These are phyloP conservation scores for Beauveria sp. DNA, from an alignment of 2,329 filamentous ascomycete species.

Conservation along the genomic window DNA sequence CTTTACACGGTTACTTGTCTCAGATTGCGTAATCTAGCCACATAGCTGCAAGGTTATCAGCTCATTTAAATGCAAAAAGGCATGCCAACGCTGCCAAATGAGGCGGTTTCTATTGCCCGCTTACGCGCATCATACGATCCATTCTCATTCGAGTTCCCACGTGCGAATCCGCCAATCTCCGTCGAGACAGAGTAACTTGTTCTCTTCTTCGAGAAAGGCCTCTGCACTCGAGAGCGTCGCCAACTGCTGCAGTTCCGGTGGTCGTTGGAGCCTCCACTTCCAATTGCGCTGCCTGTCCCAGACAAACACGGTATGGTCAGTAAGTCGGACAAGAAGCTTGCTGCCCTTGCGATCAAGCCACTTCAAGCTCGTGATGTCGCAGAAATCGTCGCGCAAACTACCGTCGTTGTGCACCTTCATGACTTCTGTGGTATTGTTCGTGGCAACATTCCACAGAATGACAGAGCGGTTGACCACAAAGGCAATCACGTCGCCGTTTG, in stretches of 20 bases:
- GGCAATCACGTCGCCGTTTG: not conserved
- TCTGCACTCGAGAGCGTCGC: not conserved
- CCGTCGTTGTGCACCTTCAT: not conserved
- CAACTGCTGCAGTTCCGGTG: not conserved
- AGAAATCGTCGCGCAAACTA: not conserved
- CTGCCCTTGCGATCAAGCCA: constrained; percentile 2
- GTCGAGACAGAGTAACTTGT: not conserved
- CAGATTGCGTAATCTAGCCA: no score
- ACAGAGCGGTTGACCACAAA: not conserved
- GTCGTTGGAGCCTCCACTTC: constrained; percentile 1
- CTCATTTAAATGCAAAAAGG: no score
- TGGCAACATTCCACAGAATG: constrained; percentile 1
- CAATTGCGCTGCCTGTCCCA: constrained; percentile 1
- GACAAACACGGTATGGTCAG: not conserved
- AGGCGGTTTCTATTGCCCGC: not conserved
- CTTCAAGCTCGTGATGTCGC: not conserved
- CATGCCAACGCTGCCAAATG: not conserved
- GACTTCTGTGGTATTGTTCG: not conserved
- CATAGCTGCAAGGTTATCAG: no score
- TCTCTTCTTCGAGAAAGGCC: constrained; percentile 2
- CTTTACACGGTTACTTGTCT: no score
- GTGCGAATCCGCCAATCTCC: constrained; percentile 4
- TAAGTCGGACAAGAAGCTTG: constrained; percentile 2
- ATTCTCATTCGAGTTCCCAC: not conserved
- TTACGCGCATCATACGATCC: not conserved